Evolutionary conservation across 371 early-diverging fungal genomes (phyloP).

Genomic region (Rhizopus sp.): DNA sequence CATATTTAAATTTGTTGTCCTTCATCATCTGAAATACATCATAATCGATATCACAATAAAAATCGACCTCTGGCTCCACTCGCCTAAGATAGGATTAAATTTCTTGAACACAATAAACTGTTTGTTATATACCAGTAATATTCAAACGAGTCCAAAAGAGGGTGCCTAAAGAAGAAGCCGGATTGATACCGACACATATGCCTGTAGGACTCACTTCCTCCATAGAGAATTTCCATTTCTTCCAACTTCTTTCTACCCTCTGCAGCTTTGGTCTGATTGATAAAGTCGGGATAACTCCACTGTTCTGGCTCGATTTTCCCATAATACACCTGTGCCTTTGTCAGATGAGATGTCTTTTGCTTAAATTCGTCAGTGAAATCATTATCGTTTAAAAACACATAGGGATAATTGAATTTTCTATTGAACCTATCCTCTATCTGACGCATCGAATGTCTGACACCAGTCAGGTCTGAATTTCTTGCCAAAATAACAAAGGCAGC

Average conservation of each 20-base stretch:
- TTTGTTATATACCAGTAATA: conserved; percentile 95
- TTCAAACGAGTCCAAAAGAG: conserved; percentile 73
- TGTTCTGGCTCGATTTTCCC: conserved; percentile 57
- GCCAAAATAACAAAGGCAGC: conserved; percentile 70
- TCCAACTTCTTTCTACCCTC: conserved; percentile 62
- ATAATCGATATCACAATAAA: conserved; percentile 84
- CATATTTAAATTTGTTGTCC: conserved; percentile 82
- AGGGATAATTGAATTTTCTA: conserved; percentile 81
- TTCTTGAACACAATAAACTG: conserved; percentile 40
- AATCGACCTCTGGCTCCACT: conserved; percentile 89
- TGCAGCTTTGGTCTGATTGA: conserved; percentile 71
- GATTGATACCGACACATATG: conserved; percentile 84
- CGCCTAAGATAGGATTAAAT: conserved; percentile 50
- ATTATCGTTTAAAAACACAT: conserved; percentile 84
- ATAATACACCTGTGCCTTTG: conserved; percentile 53
- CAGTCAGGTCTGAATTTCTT: conserved; percentile 77
- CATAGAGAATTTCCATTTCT: conserved; percentile 72
- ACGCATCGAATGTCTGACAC: conserved; percentile 65
- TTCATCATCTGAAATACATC: conserved; percentile 90
- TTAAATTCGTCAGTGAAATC: conserved; percentile 84
- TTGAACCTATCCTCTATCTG: conserved; percentile 88
- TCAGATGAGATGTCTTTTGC: conserved; percentile 41
- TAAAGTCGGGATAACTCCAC: conserved; percentile 85
- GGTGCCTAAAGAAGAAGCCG: conserved; percentile 77
- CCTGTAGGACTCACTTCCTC: conserved; percentile 81